Evolutionary conservation across 2,329 filamentous ascomycete species (phyloP).

Genomic region (Macroventuria anomochaeta): DNA sequence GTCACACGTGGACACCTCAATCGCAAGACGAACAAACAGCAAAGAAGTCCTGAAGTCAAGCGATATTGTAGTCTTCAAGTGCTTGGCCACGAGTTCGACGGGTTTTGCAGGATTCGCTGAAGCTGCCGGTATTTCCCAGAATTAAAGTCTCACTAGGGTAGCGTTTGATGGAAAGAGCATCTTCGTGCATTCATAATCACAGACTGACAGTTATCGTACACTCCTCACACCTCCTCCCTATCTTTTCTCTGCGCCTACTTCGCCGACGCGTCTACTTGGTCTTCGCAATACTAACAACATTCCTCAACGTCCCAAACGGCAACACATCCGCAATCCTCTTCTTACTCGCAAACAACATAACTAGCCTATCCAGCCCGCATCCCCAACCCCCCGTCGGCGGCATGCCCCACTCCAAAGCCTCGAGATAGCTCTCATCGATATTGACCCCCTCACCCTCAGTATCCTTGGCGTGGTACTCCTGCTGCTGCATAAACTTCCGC

Average conservation of each 20-base stretch:
- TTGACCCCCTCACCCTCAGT: slow-evolving; percentile 47
- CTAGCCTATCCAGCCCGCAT: slow-evolving; percentile 86
- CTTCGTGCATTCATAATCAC: not conserved
- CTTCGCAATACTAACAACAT: slow-evolving; percentile 54
- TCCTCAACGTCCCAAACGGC: slow-evolving; percentile 83
- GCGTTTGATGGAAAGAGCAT: no score
- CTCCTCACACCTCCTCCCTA: not conserved
- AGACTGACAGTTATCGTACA: not conserved
- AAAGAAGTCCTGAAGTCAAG: no score
- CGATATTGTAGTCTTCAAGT: no score
- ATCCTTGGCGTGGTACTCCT: slow-evolving; percentile 46
- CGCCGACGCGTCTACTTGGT: slow-evolving; percentile 19
- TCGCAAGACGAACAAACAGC: no score
- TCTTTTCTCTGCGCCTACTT: not conserved
- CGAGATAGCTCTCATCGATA: slow-evolving; percentile 84
- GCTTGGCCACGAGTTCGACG: no score
- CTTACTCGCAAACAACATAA: slow-evolving; percentile 86
- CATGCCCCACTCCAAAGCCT: slow-evolving; percentile 83
- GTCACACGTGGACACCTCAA: no score
- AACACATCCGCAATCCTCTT: slow-evolving; percentile 84
- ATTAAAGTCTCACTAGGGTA: no score
- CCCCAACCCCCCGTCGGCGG: slow-evolving; percentile 98
- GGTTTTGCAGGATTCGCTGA: no score
- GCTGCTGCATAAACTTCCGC: slow-evolving; percentile 75
- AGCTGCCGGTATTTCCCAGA: no score